Evolutionary conservation across 345 rosid genomes (phyloP), one percentile per base, ranked within the genome.

Genomic region (Theobroma cacao): DNA sequence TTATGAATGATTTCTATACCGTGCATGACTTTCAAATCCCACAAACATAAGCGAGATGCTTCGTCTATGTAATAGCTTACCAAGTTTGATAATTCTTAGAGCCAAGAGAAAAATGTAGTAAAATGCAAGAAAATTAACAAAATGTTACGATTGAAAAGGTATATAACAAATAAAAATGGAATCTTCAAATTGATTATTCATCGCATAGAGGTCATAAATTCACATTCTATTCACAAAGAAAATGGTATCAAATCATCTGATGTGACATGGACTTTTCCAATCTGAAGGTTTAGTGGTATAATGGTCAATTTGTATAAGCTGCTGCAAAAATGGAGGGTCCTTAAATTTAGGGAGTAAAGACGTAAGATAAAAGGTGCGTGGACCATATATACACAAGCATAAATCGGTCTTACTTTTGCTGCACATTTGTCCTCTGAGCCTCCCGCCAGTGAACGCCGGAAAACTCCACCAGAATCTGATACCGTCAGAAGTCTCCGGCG

Each of bases 401-500:
- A 12, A 0, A 3, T 2, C n/a, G n/a, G n/a, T 1, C 75, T 5
- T 63, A 90, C 95, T 88, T 87, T 74, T 9, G 77, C 85, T 11
- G 86, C 87, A 60, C 96, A 91, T 71, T 83, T 86, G 76, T 87
- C 91, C 5, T 83, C 36, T 0, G 90, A 28, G n/a, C 69, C 90
- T 1, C 82, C 76, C 7, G 90, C 92, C 70, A 90, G 81, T 66
- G 82, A 82, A 11, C 97, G 83, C 45, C 94, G 91, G 75, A 80
- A 72, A 62, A 80, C 72, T 58, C 79, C 72, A 58, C 86, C 74
- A 3, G 82, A 80, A 31, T 65, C 86, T 13, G 52, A 60, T 22
- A 75, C n/a, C 4, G 41, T 30, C 1, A 88, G 87, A 75, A 90
- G 94, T 75, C 80, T 88, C 84, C 97, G 90, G 79, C 86, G 83